phyloP scores from a whole-genome alignment of 2,329 filamentous ascomycete species.

The Exophiala sp. region DNA sequence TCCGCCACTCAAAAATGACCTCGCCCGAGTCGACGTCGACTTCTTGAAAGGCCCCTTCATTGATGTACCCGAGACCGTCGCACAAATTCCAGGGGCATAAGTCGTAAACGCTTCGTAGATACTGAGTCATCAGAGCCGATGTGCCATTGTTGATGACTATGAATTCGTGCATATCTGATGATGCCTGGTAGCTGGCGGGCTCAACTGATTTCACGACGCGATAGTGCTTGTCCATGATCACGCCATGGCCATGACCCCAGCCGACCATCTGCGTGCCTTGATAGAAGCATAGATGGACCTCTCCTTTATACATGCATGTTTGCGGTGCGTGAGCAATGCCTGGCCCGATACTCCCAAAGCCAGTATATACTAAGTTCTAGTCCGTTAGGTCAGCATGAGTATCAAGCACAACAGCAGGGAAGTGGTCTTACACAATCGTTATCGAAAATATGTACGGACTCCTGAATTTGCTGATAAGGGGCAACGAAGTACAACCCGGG shows the following conservation, averaged over 20 bases:
- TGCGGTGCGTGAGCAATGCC: constrained; percentile 48
- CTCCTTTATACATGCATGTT: constrained; percentile 48
- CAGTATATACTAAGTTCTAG: constrained; percentile 50
- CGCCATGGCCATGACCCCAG: constrained; percentile 51
- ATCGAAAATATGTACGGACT: constrained; percentile 52
- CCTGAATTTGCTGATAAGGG: constrained; percentile 48
- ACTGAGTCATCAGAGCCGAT: constrained; percentile 40
- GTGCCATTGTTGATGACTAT: constrained; percentile 45
- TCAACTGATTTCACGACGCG: constrained; percentile 48
- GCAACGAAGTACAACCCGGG: constrained; percentile 52
- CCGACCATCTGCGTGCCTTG: constrained; percentile 51
- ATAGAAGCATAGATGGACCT: constrained; percentile 52
- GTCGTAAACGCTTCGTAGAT: constrained; percentile 45
- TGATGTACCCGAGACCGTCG: constrained; percentile 49
- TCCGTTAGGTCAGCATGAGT: constrained; percentile 1
- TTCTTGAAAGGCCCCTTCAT: constrained; percentile 53
- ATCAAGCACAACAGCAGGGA: not conserved
- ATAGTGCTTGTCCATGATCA: constrained; percentile 52
- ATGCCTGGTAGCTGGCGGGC: constrained; percentile 34
- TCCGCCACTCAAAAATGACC: constrained; percentile 58
- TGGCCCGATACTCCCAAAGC: constrained; percentile 48
- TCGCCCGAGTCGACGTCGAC: constrained; percentile 52
- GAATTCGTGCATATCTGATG: constrained; percentile 53
- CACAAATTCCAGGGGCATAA: constrained; percentile 41
- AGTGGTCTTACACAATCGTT: constrained; percentile 41